A percentile compares a stretch with the other conserved stretches of the same genome.
Conservation (phyloP, 306 rosid species). For the Dalbergia oliveri region DNA sequence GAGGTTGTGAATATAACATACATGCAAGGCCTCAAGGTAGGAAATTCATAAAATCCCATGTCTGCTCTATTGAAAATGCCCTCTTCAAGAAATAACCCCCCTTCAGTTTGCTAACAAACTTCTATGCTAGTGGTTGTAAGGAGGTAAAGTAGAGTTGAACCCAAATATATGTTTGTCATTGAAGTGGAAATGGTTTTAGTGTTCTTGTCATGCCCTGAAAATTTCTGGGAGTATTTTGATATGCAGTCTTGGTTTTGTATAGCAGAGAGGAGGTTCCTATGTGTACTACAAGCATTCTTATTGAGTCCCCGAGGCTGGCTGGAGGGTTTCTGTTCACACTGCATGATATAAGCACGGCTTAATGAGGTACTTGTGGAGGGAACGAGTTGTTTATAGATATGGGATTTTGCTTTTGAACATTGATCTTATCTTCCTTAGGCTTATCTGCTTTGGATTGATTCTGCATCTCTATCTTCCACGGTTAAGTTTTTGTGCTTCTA, state of each 20-base stretch:
- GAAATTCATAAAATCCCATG: background rate
- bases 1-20: background rate
- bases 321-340: constrained; percentile 15
- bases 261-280: constrained; percentile 24
- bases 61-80: background rate
- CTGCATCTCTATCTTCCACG: background rate
- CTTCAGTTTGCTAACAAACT: background rate
- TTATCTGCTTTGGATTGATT: constrained; percentile 34
- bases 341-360: constrained; percentile 9
- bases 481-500: constrained; percentile 3
- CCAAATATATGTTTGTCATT: constrained; percentile 8
- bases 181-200: constrained; percentile 32
- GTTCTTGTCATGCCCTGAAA: constrained; percentile 32
- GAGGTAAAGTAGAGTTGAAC: constrained; percentile 22
- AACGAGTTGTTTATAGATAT: constrained; percentile 19
- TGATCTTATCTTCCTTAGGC: constrained; percentile 28
- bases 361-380: constrained; percentile 18
- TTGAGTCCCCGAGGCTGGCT: constrained; percentile 1
- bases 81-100: background rate
- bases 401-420: constrained; percentile 20
- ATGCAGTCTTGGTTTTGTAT: constrained; percentile 26
- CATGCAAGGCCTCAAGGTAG: background rate
- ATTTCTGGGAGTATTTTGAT: constrained; percentile 36
- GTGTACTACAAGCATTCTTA: constrained; percentile 17
- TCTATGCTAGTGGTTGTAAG: constrained; percentile 5